Evolutionary conservation across 148 eudicot species (phyloP).

Genomic region (Dianthus caryophyllus): DNA sequence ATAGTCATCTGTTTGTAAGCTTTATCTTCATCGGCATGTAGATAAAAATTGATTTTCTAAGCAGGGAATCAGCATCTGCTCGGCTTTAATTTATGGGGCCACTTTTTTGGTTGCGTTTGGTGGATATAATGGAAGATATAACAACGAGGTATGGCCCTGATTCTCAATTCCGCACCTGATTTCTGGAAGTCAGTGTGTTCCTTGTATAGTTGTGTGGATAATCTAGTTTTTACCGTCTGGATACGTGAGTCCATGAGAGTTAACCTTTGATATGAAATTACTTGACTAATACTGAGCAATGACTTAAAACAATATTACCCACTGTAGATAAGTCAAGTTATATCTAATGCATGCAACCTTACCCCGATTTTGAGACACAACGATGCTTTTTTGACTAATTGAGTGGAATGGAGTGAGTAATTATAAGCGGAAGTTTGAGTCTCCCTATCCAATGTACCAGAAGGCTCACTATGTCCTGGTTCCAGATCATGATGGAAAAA

Average conservation of each 20-base stretch:
- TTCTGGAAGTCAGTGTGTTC: background rate
- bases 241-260: background rate
- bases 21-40: background rate
- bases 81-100: slow-evolving; percentile 52
- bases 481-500: too few species aligned
- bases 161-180: background rate
- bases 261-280: slow-evolving; percentile 4
- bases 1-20: background rate
- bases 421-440: background rate
- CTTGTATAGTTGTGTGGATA: background rate
- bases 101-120: slow-evolving; percentile 79
- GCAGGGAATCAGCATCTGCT: slow-evolving; percentile 85
- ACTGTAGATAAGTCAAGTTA: too few species aligned
- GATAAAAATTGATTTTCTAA: background rate
- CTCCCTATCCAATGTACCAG: too few species aligned
- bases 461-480: too few species aligned
- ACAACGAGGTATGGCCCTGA: slow-evolving; percentile 67
- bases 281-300: background rate
- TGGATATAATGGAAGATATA: slow-evolving; percentile 92
- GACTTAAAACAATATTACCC: background rate
- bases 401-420: background rate
- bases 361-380: background rate
- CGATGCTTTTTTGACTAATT: background rate
- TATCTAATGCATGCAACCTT: background rate
- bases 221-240: background rate